These are phyloP conservation scores for Psidium friedrichsthalianum DNA, from an alignment of 345 rosid species.

Conservation along the genomic window DNA sequence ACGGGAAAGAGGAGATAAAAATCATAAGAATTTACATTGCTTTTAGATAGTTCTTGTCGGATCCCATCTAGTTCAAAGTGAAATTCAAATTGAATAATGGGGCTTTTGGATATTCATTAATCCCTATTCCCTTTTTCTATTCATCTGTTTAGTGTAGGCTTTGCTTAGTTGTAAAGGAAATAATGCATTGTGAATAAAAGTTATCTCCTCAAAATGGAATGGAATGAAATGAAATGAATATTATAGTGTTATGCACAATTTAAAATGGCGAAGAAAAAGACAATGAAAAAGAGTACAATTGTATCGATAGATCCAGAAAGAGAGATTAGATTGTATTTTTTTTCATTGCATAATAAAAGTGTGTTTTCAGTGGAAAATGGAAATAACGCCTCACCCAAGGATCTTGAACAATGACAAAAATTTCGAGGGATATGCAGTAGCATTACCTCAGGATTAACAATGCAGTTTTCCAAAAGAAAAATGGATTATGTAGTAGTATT, in stretches of 20 bases:
- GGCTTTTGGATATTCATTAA: neutral
- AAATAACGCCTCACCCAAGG: neutral
- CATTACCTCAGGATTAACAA: neutral
- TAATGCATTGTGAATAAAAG: neutral
- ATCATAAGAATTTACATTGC: neutral
- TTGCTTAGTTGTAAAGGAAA: neutral
- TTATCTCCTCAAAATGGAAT: neutral
- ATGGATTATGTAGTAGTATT: neutral
- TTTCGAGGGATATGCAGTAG: neutral
- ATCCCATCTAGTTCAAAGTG: neutral
- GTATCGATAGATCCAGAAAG: too few relatives aligned
- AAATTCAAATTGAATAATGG: neutral
- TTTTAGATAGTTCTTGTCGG: neutral
- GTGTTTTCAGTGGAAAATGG: too few relatives aligned
- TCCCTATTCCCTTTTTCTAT: neutral
- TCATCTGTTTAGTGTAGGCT: neutral
- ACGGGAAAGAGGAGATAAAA: too few relatives aligned
- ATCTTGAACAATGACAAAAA: neutral
- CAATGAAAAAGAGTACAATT: neutral
- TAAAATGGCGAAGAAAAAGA: neutral
- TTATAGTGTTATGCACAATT: neutral
- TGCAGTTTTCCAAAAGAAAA: too few relatives aligned
- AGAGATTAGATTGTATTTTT: fast-evolving
- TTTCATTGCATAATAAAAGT: neutral
- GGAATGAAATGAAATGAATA: neutral